Evolutionary conservation across 345 rosid genomes (phyloP).

Genomic region (Moricandia moricandioides): DNA sequence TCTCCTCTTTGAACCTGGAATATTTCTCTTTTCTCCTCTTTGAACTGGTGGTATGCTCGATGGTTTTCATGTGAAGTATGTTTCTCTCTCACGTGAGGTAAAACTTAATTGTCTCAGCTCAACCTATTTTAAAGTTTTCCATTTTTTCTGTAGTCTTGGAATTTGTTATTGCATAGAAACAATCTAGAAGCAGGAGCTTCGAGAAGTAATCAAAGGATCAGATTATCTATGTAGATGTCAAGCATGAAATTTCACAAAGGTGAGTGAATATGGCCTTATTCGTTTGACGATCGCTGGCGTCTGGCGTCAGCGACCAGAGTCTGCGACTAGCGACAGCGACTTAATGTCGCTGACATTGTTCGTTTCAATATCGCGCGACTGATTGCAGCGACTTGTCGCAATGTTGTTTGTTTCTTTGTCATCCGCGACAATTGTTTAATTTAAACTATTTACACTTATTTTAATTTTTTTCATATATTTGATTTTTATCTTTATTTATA

Average conservation of each 20-base stretch:
- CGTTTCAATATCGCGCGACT: too few species aligned
- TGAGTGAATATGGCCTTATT: conserved; percentile 13
- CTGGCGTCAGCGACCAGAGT: too few species aligned
- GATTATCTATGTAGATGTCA: conserved; percentile 90
- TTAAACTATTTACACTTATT: too few species aligned
- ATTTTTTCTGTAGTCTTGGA: background rate
- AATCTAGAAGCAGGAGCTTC: conserved; percentile 57
- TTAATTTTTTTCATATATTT: too few species aligned
- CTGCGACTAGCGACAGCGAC: too few species aligned
- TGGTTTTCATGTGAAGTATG: conserved; percentile 81
- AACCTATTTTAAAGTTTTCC: background rate
- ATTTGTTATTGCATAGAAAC: background rate
- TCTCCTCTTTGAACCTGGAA: background rate
- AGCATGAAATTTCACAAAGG: conserved; percentile 70
- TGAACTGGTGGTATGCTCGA: conserved; percentile 67
- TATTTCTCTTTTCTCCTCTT: background rate
- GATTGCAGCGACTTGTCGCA: too few species aligned
- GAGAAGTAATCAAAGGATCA: conserved; percentile 74
- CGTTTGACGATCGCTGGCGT: too few species aligned
- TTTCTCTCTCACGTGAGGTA: conserved; percentile 77
- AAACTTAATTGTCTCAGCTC: conserved; percentile 14
- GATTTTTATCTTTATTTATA: too few species aligned
- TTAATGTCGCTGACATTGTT: too few species aligned
- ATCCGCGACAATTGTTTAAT: too few species aligned
- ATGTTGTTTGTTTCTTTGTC: too few species aligned